Conservation (phyloP, 257 asterid genomes). For the Anisodus acutangulus region DNA sequence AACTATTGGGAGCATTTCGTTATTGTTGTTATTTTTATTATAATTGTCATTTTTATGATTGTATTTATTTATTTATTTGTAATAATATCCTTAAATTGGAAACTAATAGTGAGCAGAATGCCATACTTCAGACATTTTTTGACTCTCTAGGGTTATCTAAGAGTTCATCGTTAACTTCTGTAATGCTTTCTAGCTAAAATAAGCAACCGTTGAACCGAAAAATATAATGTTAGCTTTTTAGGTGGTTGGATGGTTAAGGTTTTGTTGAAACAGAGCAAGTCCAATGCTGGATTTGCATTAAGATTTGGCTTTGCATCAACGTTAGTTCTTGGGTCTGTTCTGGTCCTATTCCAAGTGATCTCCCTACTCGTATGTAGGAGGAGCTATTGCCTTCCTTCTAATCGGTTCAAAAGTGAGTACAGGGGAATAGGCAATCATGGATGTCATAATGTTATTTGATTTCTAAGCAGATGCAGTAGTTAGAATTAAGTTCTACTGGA, state of each 20-base stretch:
- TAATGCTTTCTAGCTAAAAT: conserved; percentile 14
- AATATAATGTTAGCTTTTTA: not conserved
- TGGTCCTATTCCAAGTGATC: conserved; percentile 12
- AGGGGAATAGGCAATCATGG: not conserved
- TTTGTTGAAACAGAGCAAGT: not conserved
- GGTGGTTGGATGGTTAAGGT: not conserved
- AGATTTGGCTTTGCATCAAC: not conserved
- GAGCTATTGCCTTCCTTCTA: too few relatives aligned
- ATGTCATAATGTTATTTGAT: not conserved
- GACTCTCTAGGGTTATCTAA: not conserved
- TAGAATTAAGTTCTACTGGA: not conserved
- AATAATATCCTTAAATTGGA: not conserved
- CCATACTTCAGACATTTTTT: not conserved
- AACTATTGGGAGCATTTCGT: not conserved
- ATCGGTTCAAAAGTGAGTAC: not conserved
- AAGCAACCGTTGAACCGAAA: not conserved
- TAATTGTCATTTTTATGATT: not conserved
- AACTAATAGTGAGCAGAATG: not conserved
- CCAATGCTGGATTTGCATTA: conserved; percentile 14
- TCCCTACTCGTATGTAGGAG: too few relatives aligned
- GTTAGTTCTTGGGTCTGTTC: conserved; percentile 25
- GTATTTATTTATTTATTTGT: not conserved
- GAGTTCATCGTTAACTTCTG: not conserved
- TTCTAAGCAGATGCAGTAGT: not conserved
- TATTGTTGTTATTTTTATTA: too few relatives aligned